Conservation (phyloP, 31 red algal genomes). For the Asparagopsis taxiformis region DNA sequence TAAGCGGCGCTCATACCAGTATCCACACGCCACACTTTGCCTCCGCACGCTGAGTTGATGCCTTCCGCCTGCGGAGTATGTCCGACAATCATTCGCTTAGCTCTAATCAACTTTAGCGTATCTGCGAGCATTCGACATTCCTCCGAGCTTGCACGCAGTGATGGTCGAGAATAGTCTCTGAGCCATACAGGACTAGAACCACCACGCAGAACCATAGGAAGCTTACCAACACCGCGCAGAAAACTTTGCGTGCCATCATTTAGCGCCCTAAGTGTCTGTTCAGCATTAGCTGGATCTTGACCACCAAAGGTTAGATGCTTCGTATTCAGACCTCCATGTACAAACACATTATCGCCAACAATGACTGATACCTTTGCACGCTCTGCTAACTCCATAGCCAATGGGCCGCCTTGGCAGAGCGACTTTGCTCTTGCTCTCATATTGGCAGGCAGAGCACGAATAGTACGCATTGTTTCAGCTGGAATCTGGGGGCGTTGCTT, state of each 20-base stretch:
- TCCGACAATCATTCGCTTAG: slow-evolving; percentile 93
- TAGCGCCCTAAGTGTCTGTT: slow-evolving; percentile 30
- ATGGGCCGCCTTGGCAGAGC: slow-evolving; percentile 68
- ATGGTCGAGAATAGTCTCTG: slow-evolving; percentile 75
- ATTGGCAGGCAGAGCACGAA: slow-evolving; percentile 59
- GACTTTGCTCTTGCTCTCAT: slow-evolving; percentile 72
- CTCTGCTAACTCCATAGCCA: slow-evolving; percentile 64
- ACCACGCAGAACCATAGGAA: slow-evolving; percentile 66
- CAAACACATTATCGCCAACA: slow-evolving; percentile 95
- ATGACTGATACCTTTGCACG: slow-evolving; percentile 74
- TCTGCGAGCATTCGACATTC: slow-evolving; percentile 70
- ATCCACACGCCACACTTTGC: slow-evolving; percentile 95
- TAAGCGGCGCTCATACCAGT: slow-evolving; percentile 91
- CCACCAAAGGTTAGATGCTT: slow-evolving; percentile 55
- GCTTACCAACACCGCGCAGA: slow-evolving; percentile 67
- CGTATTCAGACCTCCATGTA: slow-evolving; percentile 84
- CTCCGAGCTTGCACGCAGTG: slow-evolving; percentile 23
- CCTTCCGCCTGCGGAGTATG: slow-evolving; percentile 84
- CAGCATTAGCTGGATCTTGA: not conserved
- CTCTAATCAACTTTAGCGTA: slow-evolving; percentile 67
- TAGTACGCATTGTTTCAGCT: slow-evolving; percentile 10
- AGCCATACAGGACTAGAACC: slow-evolving; percentile 88
- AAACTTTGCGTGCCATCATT: slow-evolving; percentile 46
- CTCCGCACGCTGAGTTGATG: slow-evolving; percentile 90
- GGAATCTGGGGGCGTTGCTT: slow-evolving; percentile 2